Base-by-base conservation (phyloP, 306 rosid genomes). In the Amphicarpaea edgeworthii region DNA sequence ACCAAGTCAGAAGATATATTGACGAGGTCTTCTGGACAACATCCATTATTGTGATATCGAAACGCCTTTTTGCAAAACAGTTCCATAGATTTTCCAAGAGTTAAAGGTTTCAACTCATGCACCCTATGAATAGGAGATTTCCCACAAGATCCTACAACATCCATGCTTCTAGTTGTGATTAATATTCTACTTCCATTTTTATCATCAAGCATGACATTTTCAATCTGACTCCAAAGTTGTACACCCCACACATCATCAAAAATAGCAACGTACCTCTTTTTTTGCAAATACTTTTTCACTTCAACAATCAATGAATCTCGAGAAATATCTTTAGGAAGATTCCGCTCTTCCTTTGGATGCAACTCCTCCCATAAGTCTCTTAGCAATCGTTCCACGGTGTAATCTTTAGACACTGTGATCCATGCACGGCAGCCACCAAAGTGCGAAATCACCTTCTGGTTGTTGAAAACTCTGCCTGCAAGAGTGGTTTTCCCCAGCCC, bases 231-330 rank as follows among this genome's bases (percentile, higher is more conserved):
- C 71, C 51, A 65, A 8, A 65, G 34, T 8, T 41, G 0, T 41
- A 41, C 45, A 41, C 12, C 10, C 45, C 14, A 10, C 0, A 41
- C 51, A 65, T 65, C 71, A 41, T 65, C 53, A 65, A 65, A 65
- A 1, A 66, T 1, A 0, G 42, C 11, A 12, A 40, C 10, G 5
- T 42, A 40, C 37, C 53, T 60, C 66, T 60, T 60, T 30, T 7
- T 2, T 1, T 8, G 14, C 53, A 61, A 34, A 5, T 61, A 4
- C 7, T 34, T 2, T n/a, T 15, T 42, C 38, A 66, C 71, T 66
- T 20, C 20, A 1, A 1, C 0, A 5, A 11, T 42, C 71, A 42
- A 14, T 15, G 17, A 5, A 1, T 42, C 3, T 42, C 3, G 21
- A 66, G 37, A 21, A 66, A 21, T 43, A 40, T 14, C 37, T 16